Evolutionary conservation across 2,329 filamentous ascomycete species (phyloP).

Genomic region (Cryphonectria parasitica): DNA sequence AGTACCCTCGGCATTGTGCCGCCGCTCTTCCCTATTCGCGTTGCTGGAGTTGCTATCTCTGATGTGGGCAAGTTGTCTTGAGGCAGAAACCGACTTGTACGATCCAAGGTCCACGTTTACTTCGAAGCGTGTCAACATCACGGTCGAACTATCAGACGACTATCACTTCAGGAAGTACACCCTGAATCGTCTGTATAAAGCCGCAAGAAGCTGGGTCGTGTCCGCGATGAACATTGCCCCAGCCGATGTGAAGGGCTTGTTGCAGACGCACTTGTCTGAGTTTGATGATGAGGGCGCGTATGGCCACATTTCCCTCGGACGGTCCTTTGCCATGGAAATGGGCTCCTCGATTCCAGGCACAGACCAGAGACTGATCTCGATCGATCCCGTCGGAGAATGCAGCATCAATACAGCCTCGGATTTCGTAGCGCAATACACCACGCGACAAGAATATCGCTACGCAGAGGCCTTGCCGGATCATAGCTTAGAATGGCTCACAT

Average conservation of each 20-base stretch:
- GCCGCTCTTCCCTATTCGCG: slow-evolving; percentile 88
- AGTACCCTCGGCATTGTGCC: slow-evolving; percentile 87
- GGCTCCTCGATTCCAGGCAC: slow-evolving; percentile 83
- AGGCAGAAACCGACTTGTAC: slow-evolving; percentile 93
- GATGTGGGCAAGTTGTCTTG: slow-evolving; percentile 94
- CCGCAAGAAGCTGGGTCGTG: slow-evolving; percentile 80
- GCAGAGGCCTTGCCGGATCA: slow-evolving; percentile 75
- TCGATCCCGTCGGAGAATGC: slow-evolving; percentile 74
- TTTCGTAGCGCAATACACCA: slow-evolving; percentile 96
- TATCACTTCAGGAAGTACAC: slow-evolving; percentile 81
- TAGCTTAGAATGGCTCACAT: slow-evolving; percentile 66
- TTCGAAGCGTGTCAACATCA: slow-evolving; percentile 77
- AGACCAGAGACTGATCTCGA: slow-evolving; percentile 82
- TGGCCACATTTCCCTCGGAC: slow-evolving; percentile 87
- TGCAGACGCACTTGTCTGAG: slow-evolving; percentile 95
- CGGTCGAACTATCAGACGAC: slow-evolving; percentile 91
- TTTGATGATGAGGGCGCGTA: slow-evolving; percentile 90
- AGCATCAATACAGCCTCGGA: slow-evolving; percentile 92
- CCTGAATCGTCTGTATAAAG: slow-evolving; percentile 74
- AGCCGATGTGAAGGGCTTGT: slow-evolving; percentile 88
- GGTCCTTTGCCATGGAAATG: slow-evolving; percentile 93
- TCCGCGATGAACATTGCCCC: slow-evolving; percentile 83
- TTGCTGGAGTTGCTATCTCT: slow-evolving; percentile 88
- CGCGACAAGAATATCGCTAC: slow-evolving; percentile 92
- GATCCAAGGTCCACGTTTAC: slow-evolving; percentile 81